These are phyloP conservation scores for Chaetoceros tenuissimus DNA, from an alignment of 108 stramenopile genomes.

Conservation along the genomic window DNA sequence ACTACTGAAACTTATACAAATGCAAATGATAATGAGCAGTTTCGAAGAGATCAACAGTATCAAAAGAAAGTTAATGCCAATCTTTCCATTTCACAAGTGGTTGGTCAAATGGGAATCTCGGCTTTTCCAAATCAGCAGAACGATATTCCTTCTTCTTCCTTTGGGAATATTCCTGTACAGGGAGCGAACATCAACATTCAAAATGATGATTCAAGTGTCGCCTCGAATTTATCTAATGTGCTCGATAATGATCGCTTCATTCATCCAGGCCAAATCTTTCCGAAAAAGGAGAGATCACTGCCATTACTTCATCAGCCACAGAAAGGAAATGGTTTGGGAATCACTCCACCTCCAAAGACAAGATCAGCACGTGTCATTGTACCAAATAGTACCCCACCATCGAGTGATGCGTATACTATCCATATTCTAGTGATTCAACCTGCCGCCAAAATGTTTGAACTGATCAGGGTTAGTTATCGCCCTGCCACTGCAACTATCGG, in stretches of 20 bases:
- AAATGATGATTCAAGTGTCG: neutral
- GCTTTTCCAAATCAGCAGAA: neutral
- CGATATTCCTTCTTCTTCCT: neutral
- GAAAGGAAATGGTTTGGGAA: neutral
- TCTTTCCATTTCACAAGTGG: neutral
- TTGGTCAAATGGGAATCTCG: neutral
- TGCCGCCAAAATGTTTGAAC: conserved; percentile 39
- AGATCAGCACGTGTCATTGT: neutral
- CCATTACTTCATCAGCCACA: neutral
- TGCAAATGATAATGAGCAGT: neutral
- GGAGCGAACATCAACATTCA: neutral
- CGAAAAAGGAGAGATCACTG: neutral
- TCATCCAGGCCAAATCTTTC: neutral
- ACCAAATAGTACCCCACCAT: neutral
- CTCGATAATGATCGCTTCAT: neutral
- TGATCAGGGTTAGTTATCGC: conserved; percentile 38
- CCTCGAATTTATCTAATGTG: too few relatives aligned
- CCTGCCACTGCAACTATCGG: conserved; percentile 40
- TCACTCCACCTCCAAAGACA: neutral
- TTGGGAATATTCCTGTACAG: neutral
- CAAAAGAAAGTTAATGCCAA: neutral
- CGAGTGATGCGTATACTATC: conserved; percentile 26
- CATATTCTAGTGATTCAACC: conserved; percentile 44
- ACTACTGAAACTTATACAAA: neutral
- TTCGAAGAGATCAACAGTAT: neutral